These are phyloP conservation scores for Candida silvatica DNA, from an alignment of 805 yeast species.

Conservation along the genomic window DNA sequence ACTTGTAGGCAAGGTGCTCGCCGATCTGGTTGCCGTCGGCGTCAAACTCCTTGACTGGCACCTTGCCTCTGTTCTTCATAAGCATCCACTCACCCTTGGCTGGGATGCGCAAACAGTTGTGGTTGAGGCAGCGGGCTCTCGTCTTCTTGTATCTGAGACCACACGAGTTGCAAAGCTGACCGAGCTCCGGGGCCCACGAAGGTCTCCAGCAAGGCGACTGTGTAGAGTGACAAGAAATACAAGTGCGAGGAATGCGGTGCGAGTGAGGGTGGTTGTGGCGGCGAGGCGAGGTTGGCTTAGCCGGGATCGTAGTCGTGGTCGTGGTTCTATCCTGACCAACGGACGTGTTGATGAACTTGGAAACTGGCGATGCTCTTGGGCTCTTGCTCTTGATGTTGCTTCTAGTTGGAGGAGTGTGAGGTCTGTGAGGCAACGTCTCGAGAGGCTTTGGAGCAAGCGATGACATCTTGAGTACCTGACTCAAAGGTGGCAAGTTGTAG, in stretches of 20 bases:
- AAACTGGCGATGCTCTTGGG: background rate
- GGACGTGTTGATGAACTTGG: constrained; percentile 4
- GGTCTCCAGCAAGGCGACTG: constrained; percentile 99
- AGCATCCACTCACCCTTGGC: constrained; percentile 93
- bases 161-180: constrained; percentile 96
- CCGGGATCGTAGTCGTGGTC: background rate
- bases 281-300: constrained; percentile 1
- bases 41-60: constrained; percentile 14
- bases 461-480: constrained; percentile 7
- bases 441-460: constrained; percentile 4
- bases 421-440: constrained; percentile 1
- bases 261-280: constrained; percentile 2
- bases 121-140: constrained; percentile 78
- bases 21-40: constrained; percentile 5
- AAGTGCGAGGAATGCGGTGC: constrained; percentile 36
- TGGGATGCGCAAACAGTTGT: constrained; percentile 77
- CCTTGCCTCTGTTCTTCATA: constrained; percentile 66
- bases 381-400: background rate
- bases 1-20: constrained; percentile 29
- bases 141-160: constrained; percentile 93
- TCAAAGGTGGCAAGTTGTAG: constrained; percentile 17
- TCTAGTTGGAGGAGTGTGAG: too few relatives aligned
- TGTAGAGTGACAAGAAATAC: constrained; percentile 85
- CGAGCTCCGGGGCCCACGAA: constrained; percentile 83
- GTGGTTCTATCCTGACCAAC: background rate